A percentile compares a stretch with the other conserved stretches of the same genome.
phyloP scores from a whole-genome alignment of 495 filamentous ascomycete species.

The Neurospora terricola region DNA sequence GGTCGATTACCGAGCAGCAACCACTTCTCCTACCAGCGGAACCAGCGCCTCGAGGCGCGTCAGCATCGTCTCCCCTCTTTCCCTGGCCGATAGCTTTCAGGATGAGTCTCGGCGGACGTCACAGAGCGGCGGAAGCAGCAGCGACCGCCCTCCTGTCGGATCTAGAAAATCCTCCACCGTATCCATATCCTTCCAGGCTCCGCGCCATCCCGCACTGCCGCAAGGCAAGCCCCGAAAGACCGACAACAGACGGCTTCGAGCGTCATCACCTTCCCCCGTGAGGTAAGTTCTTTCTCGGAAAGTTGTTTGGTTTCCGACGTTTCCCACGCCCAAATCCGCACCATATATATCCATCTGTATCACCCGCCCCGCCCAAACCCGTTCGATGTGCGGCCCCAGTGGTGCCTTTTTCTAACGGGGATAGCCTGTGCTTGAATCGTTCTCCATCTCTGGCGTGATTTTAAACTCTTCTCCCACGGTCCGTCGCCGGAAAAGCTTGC shows the following conservation, averaged over 20 bases:
- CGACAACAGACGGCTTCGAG: conserved; percentile 28
- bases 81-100: conserved; percentile 9
- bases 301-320: not conserved
- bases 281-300: conserved; percentile 28
- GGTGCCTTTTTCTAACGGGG: conserved; percentile 7
- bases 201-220: conserved; percentile 32
- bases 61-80: conserved; percentile 15
- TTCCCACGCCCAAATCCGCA: conserved; percentile 3
- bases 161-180: conserved; percentile 35
- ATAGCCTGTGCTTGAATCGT: conserved; percentile 2
- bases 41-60: conserved; percentile 12
- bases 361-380: not conserved
- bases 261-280: conserved; percentile 36
- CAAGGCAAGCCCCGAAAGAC: conserved; percentile 35
- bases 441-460: not conserved
- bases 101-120: conserved; percentile 16
- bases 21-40: conserved; percentile 4
- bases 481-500: not conserved
- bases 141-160: conserved; percentile 5
- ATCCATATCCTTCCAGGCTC: conserved; percentile 32
- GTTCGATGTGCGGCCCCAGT: conserved; percentile 10
- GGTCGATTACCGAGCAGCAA: not conserved
- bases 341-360: conserved; percentile 1
- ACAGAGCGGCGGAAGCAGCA: conserved; percentile 8
- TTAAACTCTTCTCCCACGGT: not conserved